phyloP scores from a whole-genome alignment of 1,139 yeast species.

The Scheffersomyces lignicola region DNA sequence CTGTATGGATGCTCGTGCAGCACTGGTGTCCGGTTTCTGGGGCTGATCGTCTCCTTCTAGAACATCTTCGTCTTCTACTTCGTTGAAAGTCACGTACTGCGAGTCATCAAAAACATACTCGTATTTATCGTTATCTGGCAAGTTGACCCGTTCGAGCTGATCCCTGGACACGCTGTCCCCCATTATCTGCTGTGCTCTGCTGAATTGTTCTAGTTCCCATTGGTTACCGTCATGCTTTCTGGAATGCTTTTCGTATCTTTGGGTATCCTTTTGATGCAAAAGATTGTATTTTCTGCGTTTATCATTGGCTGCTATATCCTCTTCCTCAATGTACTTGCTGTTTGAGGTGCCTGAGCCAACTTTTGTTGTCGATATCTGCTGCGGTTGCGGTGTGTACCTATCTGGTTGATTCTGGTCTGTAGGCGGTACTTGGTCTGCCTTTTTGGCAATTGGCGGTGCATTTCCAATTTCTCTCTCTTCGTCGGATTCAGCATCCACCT shows the following conservation, averaged over 20 bases:
- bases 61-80: constrained; percentile 39
- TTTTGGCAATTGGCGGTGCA: not conserved
- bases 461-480: constrained; percentile 2
- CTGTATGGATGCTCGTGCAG: constrained; percentile 32
- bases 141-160: constrained; percentile 40
- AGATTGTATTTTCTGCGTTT: constrained; percentile 25
- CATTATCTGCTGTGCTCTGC: constrained; percentile 42
- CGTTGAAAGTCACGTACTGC: constrained; percentile 67
- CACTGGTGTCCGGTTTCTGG: constrained; percentile 12
- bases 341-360: not conserved
- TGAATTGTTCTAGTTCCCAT: constrained; percentile 68
- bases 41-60: constrained; percentile 21
- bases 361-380: too few relatives aligned
- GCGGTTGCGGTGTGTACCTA: constrained; percentile 5
- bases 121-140: constrained; percentile 49
- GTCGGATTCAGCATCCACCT: constrained; percentile 10
- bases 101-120: constrained; percentile 84
- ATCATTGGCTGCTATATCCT: constrained; percentile 36
- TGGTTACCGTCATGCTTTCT: constrained; percentile 38
- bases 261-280: constrained; percentile 32
- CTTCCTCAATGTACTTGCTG: constrained; percentile 38
- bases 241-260: constrained; percentile 9
- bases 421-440: constrained; percentile 1
- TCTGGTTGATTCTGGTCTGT: constrained; percentile 8
- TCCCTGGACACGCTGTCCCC: constrained; percentile 17